Percentiles rank a stretch among this genome's conserved stretches.
These are phyloP conservation scores for Xylariaceae sp. DNA, from an alignment of 2,329 filamentous ascomycete species.

Conservation along the genomic window DNA sequence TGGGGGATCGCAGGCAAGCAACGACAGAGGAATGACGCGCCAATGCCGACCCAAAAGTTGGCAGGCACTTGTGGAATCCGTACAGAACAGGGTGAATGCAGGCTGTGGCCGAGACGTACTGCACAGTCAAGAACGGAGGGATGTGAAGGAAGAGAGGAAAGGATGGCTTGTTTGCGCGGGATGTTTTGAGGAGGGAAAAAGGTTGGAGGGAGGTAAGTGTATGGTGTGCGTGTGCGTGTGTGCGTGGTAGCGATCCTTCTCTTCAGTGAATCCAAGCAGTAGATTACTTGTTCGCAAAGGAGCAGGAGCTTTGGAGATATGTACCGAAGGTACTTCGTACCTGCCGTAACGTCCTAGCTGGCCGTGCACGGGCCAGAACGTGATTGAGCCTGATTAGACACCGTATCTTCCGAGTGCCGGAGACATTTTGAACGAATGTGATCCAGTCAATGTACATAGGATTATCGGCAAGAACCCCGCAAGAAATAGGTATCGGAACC, in stretches of 20 bases:
- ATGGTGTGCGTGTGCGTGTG: neutral
- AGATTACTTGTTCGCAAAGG: conserved; percentile 34
- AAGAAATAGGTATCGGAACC: no score
- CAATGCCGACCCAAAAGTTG: conserved; percentile 14
- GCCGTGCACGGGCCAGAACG: no score
- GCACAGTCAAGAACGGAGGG: conserved; percentile 20
- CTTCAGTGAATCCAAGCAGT: conserved; percentile 21
- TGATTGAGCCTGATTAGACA: no score
- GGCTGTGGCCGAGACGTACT: conserved; percentile 18
- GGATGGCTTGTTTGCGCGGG: conserved; percentile 17
- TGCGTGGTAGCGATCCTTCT: conserved; percentile 23
- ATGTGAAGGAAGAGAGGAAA: conserved; percentile 11
- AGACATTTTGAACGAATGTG: no score
- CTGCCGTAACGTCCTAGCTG: neutral
- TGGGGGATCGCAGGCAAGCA: conserved; percentile 16
- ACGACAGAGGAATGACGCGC: conserved; percentile 24
- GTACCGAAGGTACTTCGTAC: neutral
- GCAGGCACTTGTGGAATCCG: conserved; percentile 2
- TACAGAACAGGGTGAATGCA: conserved; percentile 9
- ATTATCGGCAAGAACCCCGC: no score
- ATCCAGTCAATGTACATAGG: no score
- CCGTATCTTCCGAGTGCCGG: no score
- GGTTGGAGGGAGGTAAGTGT: neutral
- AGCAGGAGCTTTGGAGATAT: conserved; percentile 9
- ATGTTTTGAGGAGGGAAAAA: conserved; percentile 13